Conservation (phyloP, 208 protist genomes). For the Trypanosoma vivax region DNA sequence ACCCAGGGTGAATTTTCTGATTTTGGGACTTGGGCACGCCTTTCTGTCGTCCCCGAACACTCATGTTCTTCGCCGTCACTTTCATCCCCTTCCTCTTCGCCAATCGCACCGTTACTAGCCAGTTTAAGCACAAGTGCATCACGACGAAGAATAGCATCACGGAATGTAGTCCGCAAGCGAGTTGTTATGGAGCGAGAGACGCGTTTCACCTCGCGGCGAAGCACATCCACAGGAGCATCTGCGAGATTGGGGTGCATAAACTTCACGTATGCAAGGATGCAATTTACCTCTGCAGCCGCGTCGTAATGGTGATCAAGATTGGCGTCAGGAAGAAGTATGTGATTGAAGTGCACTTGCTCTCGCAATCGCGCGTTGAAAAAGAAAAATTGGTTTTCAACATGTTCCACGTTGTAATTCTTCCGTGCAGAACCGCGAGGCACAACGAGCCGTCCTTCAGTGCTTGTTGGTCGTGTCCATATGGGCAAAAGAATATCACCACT, state of each 20-base stretch:
- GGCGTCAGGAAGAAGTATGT: slow-evolving; percentile 45
- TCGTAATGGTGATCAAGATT: slow-evolving; percentile 94
- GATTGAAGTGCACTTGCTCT: slow-evolving; percentile 88
- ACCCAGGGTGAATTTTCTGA: slow-evolving; percentile 29
- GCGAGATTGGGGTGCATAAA: slow-evolving; percentile 57
- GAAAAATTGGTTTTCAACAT: slow-evolving; percentile 92
- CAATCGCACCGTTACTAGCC: slow-evolving; percentile 21
- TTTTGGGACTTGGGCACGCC: neutral
- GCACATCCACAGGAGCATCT: slow-evolving; percentile 18
- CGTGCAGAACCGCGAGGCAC: slow-evolving; percentile 62
- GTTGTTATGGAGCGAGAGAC: slow-evolving; percentile 58
- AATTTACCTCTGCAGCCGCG: slow-evolving; percentile 85
- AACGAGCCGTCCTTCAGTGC: slow-evolving; percentile 92
- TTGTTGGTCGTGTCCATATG: slow-evolving; percentile 94
- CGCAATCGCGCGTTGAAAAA: slow-evolving; percentile 92
- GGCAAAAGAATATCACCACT: slow-evolving; percentile 86
- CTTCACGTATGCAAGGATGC: slow-evolving; percentile 63
- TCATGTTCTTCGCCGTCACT: slow-evolving; percentile 26
- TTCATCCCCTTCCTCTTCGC: slow-evolving; percentile 15
- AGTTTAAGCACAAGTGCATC: slow-evolving; percentile 77
- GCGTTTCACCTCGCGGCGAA: slow-evolving; percentile 49
- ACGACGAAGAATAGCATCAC: slow-evolving; percentile 61
- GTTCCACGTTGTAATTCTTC: slow-evolving; percentile 64
- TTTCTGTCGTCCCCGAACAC: slow-evolving; percentile 8
- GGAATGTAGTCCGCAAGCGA: slow-evolving; percentile 62